Evolutionary conservation across 257 asterid genomes (phyloP).

Genomic region (Lantana camara): DNA sequence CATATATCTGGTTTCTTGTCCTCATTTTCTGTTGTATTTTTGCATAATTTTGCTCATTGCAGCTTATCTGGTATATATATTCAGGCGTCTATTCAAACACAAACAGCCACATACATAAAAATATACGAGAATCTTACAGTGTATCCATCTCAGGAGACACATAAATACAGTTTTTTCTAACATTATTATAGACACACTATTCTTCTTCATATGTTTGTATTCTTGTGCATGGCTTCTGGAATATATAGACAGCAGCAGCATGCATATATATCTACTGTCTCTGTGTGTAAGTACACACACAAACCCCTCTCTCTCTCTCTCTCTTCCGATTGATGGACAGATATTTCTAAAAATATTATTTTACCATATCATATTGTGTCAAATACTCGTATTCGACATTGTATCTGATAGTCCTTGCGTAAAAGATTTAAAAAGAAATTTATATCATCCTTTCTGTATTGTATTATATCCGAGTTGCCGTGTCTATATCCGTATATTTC

Average conservation of each 20-base stretch:
- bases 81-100: background rate
- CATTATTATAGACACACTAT: background rate
- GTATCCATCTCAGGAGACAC: constrained; percentile 10
- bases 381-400: no score
- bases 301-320: no score
- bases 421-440: no score
- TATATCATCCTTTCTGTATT: no score
- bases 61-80: background rate
- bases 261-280: background rate
- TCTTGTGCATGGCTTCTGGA: background rate
- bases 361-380: background rate
- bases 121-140: background rate
- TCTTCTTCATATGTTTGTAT: background rate
- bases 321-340: no score
- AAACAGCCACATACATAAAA: background rate
- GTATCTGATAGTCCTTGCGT: no score
- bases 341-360: background rate
- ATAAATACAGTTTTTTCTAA: background rate
- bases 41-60: background rate
- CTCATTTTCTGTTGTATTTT: background rate
- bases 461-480: no score
- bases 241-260: background rate
- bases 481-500: no score
- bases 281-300: background rate
- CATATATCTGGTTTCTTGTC: background rate